phyloP scores from a whole-genome alignment of 129 eudicot species.

The Flaveria ramosissima region DNA sequence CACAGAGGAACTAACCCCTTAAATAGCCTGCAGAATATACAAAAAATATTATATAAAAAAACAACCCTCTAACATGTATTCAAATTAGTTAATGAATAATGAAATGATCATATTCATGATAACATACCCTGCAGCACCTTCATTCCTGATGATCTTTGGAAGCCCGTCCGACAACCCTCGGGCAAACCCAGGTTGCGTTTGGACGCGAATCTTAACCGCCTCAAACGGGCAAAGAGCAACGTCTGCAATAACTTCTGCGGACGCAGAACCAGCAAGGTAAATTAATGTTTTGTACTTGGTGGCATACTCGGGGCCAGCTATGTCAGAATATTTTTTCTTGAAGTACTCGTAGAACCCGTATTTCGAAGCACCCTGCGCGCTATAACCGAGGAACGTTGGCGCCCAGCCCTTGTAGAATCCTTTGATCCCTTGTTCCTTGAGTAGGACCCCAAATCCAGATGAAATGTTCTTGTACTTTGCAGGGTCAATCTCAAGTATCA shows the following conservation, averaged over 20 bases:
- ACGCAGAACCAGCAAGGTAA: constrained; percentile 88
- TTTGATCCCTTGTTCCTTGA: constrained; percentile 75
- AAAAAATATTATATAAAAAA: background rate
- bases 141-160: constrained; percentile 73
- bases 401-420: constrained; percentile 93
- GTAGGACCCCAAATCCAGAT: constrained; percentile 69
- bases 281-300: constrained; percentile 82
- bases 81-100: background rate
- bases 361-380: constrained; percentile 86
- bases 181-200: constrained; percentile 90
- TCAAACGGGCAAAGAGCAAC: constrained; percentile 89
- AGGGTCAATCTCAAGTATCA: constrained; percentile 65
- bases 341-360: constrained; percentile 80
- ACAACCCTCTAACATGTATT: background rate
- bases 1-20: constrained; percentile 85
- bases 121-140: constrained; percentile 68
- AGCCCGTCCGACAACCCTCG: constrained; percentile 74
- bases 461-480: constrained; percentile 73
- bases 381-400: constrained; percentile 79
- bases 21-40: constrained; percentile 53
- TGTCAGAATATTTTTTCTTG: constrained; percentile 80
- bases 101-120: constrained; percentile 34
- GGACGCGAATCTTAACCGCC: constrained; percentile 95
- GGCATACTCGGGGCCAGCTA: constrained; percentile 84
- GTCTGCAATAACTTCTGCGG: constrained; percentile 79